Percentiles rank a stretch among this genome's conserved stretches.
Conservation (phyloP, 2,329 filamentous ascomycete species). For the Stachybotrys chlorohalonatus region DNA sequence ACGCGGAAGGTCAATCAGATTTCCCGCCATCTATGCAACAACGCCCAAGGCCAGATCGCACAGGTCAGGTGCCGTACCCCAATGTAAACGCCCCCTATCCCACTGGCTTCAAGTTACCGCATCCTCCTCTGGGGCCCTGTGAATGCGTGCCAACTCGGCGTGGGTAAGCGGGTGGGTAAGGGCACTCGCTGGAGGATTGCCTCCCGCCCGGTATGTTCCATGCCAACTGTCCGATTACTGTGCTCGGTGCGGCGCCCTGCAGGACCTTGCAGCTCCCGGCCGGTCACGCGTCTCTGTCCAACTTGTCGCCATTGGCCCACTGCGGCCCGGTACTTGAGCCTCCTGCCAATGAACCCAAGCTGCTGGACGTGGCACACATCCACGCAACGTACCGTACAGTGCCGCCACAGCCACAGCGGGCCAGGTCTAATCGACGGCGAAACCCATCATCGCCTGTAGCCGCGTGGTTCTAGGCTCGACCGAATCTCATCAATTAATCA, state of each 20-base stretch:
- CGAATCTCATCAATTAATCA: no score
- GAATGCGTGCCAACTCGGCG: no score
- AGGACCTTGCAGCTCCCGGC: neutral
- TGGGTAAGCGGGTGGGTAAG: neutral
- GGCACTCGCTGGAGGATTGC: neutral
- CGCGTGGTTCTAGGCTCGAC: no score
- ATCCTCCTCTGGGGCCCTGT: no score
- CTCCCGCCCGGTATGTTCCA: neutral
- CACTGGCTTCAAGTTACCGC: no score
- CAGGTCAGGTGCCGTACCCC: no score
- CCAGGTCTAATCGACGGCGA: neutral
- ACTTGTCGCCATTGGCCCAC: neutral
- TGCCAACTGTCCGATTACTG: neutral
- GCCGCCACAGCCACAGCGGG: neutral
- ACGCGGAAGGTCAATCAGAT: no score
- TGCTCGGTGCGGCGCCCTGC: neutral
- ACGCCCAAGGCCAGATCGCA: no score
- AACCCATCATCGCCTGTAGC: neutral
- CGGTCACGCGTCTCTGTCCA: neutral
- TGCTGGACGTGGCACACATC: neutral
- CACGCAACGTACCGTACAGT: no score
- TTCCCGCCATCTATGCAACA: no score
- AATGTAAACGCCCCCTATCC: no score
- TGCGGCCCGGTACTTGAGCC: neutral
- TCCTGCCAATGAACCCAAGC: neutral